Evolutionary conservation across 345 rosid species (phyloP).

Genomic region (Camelina neglecta): DNA sequence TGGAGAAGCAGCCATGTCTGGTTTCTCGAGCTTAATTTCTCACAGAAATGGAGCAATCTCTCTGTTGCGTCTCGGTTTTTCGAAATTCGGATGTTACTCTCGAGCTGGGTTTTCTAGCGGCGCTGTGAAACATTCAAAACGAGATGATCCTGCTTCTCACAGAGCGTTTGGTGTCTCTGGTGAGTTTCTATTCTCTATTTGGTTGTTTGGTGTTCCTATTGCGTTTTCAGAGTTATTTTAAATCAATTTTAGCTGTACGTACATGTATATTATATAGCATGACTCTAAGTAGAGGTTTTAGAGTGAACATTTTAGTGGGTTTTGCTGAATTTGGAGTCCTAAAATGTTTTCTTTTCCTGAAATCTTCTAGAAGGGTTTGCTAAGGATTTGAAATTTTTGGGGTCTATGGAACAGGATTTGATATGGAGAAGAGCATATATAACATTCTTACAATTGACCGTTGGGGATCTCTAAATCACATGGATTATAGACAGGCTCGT

Average conservation of each 20-base stretch:
- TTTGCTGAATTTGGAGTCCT: slow-evolving; percentile 12
- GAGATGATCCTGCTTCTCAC: slow-evolving; percentile 34
- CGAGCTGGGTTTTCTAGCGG: slow-evolving; percentile 32
- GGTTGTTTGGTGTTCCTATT: neutral
- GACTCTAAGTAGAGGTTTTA: neutral
- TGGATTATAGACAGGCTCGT: slow-evolving; percentile 69
- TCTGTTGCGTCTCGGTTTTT: slow-evolving; percentile 22
- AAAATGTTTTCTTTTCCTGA: neutral
- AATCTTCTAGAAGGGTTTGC: slow-evolving; percentile 18
- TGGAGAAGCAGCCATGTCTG: slow-evolving; percentile 40
- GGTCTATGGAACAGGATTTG: slow-evolving; percentile 41
- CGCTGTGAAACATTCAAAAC: slow-evolving; percentile 29
- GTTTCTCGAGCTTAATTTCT: slow-evolving; percentile 40
- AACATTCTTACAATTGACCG: slow-evolving; percentile 76
- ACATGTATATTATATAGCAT: neutral
- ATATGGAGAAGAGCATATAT: slow-evolving; percentile 75
- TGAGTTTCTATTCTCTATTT: slow-evolving; percentile 4
- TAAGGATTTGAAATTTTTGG: slow-evolving; percentile 30
- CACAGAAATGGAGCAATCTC: slow-evolving; percentile 38
- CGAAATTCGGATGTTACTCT: slow-evolving; percentile 46
- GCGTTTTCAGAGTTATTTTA: neutral
- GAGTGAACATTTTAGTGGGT: neutral
- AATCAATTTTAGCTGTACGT: neutral
- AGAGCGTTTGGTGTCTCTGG: slow-evolving; percentile 41
- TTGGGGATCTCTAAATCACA: slow-evolving; percentile 88